Base-by-base conservation (phyloP, 257 asterid genomes). In the Prunella vulgaris region DNA sequence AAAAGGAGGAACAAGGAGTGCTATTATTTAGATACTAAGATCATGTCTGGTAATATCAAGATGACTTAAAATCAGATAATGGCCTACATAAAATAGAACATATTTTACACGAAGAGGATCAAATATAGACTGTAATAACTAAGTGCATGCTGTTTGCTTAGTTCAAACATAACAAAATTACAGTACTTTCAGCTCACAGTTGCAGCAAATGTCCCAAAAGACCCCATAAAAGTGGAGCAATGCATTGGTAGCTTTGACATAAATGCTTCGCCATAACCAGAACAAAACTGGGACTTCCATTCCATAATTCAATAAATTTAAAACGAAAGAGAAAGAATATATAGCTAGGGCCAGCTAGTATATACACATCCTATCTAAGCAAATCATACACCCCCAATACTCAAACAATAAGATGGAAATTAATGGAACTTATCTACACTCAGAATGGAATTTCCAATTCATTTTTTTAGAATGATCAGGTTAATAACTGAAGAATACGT, bases 1-100 rank as follows among this genome's bases (percentile, higher is more conserved):
- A 77, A 69, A 79, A 69, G 28, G 65, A 78, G 61, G 60, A 74
- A 63, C 53, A 84, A 56, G 38, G n/a, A 13, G 32, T 71, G 69
- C 68, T 20, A 37, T 71, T 49, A n/a, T 32, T 66, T 40, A 67
- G 38, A 64, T 71, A 73, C 49, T 51, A 54, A 38, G 68, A 79
- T 60, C 25, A 61, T 27, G 15, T 59, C 52, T 48, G 64, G 64
- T 65, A 42, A 70, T 63, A 24, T 63, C 58, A 20, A 38, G 61
- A 56, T 71, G 69, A 21, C 64, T 52, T 64, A 37, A n/a, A 20
- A 72, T 12, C 15, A 15, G 46, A 38, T 20, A 42, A 72, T 68
- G 32, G 48, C 52, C 48, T 25, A 62, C 48, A 60, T 28, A 58
- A 37, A 22, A 66, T 22, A 58, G 35, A 22, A 66, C 12, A 64